phyloP scores from a whole-genome alignment of 768 basidiomycete species.

The Phanerochaete sordida region DNA sequence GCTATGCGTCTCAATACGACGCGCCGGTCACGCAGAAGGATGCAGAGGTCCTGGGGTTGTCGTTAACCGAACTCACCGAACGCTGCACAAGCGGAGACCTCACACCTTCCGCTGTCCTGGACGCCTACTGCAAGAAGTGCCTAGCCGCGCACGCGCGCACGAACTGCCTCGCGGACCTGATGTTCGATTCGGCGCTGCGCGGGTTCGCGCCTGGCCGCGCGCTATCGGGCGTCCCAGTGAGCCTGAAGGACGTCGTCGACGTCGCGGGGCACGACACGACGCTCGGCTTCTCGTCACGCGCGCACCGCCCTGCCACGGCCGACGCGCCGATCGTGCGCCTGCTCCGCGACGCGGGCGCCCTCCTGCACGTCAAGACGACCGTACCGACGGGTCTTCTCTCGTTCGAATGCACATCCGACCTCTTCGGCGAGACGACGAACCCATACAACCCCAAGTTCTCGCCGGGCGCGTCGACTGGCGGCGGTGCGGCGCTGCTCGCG shows the following conservation, averaged over 20 bases:
- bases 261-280: conserved; percentile 46
- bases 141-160: conserved; percentile 39
- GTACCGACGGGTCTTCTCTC: conserved; percentile 39
- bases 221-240: conserved; percentile 45
- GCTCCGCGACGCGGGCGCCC: conserved; percentile 38
- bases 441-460: conserved; percentile 40
- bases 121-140: conserved; percentile 38
- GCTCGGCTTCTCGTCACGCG: conserved; percentile 38
- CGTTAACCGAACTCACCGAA: conserved; percentile 35
- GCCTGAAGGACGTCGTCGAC: conserved; percentile 46
- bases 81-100: conserved; percentile 26
- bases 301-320: conserved; percentile 30
- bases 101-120: conserved; percentile 28
- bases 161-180: conserved; percentile 49
- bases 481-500: conserved; percentile 47
- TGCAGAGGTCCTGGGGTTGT: conserved; percentile 31
- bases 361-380: conserved; percentile 39
- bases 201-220: conserved; percentile 14
- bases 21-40: conserved; percentile 32
- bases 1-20: conserved; percentile 27
- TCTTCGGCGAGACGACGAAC: conserved; percentile 46
- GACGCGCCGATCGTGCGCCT: conserved; percentile 39
- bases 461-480: conserved; percentile 49
- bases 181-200: conserved; percentile 30
- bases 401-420: conserved; percentile 39